Percentiles rank a stretch among this genome's conserved stretches.
These are phyloP conservation scores for Hypocrella siamensis DNA, from an alignment of 2,329 filamentous ascomycete species.

Conservation along the genomic window DNA sequence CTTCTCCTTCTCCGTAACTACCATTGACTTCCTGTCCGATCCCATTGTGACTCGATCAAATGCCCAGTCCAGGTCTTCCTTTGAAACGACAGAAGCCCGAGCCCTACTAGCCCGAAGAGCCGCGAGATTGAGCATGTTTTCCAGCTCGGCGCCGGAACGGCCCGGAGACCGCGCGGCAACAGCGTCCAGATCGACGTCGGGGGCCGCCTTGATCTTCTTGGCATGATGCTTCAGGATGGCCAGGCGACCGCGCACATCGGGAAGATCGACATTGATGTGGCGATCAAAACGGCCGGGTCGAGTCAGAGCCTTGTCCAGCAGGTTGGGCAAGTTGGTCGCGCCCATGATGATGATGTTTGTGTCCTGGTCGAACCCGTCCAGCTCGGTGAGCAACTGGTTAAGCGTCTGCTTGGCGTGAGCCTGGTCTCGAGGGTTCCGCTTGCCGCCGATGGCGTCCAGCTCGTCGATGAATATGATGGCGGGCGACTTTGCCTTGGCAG, in stretches of 20 bases:
- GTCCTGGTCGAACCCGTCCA: slow-evolving; percentile 92
- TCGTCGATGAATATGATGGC: slow-evolving; percentile 95
- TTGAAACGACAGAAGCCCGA: slow-evolving; percentile 58
- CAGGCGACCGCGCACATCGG: slow-evolving; percentile 84
- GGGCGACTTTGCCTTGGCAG: slow-evolving; percentile 73
- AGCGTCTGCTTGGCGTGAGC: slow-evolving; percentile 95
- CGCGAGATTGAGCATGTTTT: slow-evolving; percentile 94
- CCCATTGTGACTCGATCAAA: slow-evolving; percentile 98
- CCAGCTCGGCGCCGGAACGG: slow-evolving; percentile 87
- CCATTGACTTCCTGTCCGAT: slow-evolving; percentile 74
- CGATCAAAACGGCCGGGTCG: slow-evolving; percentile 92
- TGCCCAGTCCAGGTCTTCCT: slow-evolving; percentile 85
- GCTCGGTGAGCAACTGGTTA: slow-evolving; percentile 90
- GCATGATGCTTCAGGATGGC: slow-evolving; percentile 90
- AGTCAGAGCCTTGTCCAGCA: slow-evolving; percentile 87
- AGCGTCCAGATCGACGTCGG: slow-evolving; percentile 68
- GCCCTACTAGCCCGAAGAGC: slow-evolving; percentile 87
- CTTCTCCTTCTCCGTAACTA: slow-evolving; percentile 88
- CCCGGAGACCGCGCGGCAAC: slow-evolving; percentile 81
- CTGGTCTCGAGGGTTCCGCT: slow-evolving; percentile 81
- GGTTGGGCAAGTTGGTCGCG: slow-evolving; percentile 89
- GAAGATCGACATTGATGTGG: slow-evolving; percentile 74
- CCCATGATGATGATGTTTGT: slow-evolving; percentile 91
- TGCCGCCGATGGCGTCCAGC: slow-evolving; percentile 84
- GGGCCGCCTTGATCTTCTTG: slow-evolving; percentile 69